phyloP scores from a whole-genome alignment of 2,329 filamentous ascomycete species.

The Verticillium tricorpus region DNA sequence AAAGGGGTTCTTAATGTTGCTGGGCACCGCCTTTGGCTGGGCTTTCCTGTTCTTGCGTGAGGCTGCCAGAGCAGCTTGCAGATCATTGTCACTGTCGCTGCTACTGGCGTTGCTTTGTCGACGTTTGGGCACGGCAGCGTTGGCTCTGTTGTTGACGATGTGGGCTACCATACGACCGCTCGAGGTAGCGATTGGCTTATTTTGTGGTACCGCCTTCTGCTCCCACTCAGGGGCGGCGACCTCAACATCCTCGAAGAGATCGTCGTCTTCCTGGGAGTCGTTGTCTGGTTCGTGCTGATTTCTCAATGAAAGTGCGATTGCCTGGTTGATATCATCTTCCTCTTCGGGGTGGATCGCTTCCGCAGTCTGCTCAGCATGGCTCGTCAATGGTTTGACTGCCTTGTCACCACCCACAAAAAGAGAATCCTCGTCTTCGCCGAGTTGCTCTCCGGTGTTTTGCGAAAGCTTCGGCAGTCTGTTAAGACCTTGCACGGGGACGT shows the following conservation, averaged over 20 bases:
- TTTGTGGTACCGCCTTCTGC: slow-evolving; percentile 46
- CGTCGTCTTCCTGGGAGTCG: slow-evolving; percentile 33
- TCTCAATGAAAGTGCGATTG: slow-evolving; percentile 81
- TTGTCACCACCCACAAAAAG: slow-evolving; percentile 43
- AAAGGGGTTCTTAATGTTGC: slow-evolving; percentile 59
- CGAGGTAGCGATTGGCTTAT: slow-evolving; percentile 46
- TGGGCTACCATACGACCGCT: slow-evolving; percentile 63
- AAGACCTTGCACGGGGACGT: slow-evolving; percentile 85
- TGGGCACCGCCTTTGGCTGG: slow-evolving; percentile 30
- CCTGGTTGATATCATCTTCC: slow-evolving; percentile 65
- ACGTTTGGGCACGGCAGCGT: slow-evolving; percentile 49
- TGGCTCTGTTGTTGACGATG: slow-evolving; percentile 70
- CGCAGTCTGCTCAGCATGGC: slow-evolving; percentile 22
- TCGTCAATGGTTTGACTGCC: slow-evolving; percentile 8
- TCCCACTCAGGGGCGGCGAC: slow-evolving; percentile 46
- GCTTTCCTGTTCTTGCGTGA: slow-evolving; percentile 58
- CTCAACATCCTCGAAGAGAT: slow-evolving; percentile 46
- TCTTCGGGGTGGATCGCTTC: slow-evolving; percentile 34
- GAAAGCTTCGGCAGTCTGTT: slow-evolving; percentile 69
- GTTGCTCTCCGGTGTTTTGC: slow-evolving; percentile 3
- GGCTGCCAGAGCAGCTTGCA: slow-evolving; percentile 70
- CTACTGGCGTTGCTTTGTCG: slow-evolving; percentile 41
- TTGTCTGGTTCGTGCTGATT: slow-evolving; percentile 46
- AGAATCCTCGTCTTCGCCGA: slow-evolving; percentile 40
- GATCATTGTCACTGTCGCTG: slow-evolving; percentile 76